Evolutionary conservation across 2,329 filamentous ascomycete species (phyloP), one percentile per base, ranked within the genome.

Genomic region (Dissoconium aciculare): DNA sequence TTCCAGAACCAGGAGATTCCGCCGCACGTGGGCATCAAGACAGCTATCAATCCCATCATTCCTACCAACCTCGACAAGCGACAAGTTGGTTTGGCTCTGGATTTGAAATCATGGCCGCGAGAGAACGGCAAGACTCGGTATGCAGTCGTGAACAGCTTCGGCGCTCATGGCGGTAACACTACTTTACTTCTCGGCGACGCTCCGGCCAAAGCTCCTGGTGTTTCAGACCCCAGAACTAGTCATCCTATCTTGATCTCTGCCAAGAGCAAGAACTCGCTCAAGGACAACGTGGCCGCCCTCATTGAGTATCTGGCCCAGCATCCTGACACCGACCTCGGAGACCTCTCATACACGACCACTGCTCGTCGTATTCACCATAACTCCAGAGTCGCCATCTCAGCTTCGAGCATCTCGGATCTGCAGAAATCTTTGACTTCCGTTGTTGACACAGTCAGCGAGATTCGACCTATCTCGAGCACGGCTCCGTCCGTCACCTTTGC

Each of bases 151-250:
- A 81, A 81, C 57, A 78, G 78, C 55, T 80, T 78, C 47, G 70
- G 69, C 39, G 77, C 76, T 5, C 73, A 76, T 31, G 76, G 76
- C 40, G 76, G 77, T 17, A 82, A 82, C 53, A 78, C 75, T 1
- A 69, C 72, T 11, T 50, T 80, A 14, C 51, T 81, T 5, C 45
- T 81, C 2, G 71, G 79, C 45, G 74, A 79, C 38, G 68, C 60
- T 0, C 70, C 70, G 3, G 15, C 19, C 4, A 50, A 51, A 33
- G 44, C 43, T 34, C 23, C 14, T 15, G 46, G 44, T 9, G 44
- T 42, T 8, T 34, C 41, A 3, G 72, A 78, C 39, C 57, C 67
- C 5, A 65, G 75, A 12, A 55, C 53, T n/a, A 58, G 60, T 2
- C 68, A 78, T 30, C 49, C 72, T n/a, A 57, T 79, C 21, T 58